A percentile compares a stretch with the other conserved stretches of the same genome.
Evolutionary conservation across 208 protist species (phyloP).

Genomic region (Trypanosoma scelopori): DNA sequence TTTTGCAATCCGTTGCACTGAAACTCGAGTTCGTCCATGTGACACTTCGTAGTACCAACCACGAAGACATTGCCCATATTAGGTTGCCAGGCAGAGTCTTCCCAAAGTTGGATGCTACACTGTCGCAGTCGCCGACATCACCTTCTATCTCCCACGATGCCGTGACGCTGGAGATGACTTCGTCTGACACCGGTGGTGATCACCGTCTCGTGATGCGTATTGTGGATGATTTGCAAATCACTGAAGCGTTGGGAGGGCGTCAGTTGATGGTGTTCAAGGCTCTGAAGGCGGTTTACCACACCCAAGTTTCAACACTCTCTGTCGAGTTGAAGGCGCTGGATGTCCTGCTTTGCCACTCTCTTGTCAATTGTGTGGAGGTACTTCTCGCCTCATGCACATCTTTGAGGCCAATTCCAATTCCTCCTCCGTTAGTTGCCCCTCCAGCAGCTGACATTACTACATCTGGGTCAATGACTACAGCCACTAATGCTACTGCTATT

Average conservation of each 20-base stretch:
- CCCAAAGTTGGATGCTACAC: neutral
- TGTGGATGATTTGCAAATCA: constrained; percentile 11
- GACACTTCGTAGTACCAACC: constrained; percentile 20
- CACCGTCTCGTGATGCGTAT: constrained; percentile 17
- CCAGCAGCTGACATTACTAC: neutral
- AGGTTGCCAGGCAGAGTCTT: constrained; percentile 24
- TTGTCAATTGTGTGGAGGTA: constrained; percentile 26
- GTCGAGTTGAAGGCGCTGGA: neutral
- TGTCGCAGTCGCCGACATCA: neutral
- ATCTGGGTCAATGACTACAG: neutral
- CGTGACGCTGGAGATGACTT: constrained; percentile 21
- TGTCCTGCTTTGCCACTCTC: constrained; percentile 5
- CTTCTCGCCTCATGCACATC: constrained; percentile 3
- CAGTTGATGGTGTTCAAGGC: constrained; percentile 20
- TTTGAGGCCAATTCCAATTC: neutral
- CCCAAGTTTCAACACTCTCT: neutral
- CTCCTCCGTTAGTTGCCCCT: neutral
- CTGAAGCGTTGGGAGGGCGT: constrained; percentile 9
- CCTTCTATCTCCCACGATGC: neutral
- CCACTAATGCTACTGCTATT: neutral
- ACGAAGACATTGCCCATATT: constrained; percentile 27
- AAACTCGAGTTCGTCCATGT: constrained; percentile 21
- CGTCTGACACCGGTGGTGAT: constrained; percentile 9
- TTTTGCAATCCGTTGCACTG: constrained; percentile 2
- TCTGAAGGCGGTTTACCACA: neutral